Base-by-base conservation (phyloP, 2,329 filamentous ascomycete genomes). In the Aurifilum marmelostoma region DNA sequence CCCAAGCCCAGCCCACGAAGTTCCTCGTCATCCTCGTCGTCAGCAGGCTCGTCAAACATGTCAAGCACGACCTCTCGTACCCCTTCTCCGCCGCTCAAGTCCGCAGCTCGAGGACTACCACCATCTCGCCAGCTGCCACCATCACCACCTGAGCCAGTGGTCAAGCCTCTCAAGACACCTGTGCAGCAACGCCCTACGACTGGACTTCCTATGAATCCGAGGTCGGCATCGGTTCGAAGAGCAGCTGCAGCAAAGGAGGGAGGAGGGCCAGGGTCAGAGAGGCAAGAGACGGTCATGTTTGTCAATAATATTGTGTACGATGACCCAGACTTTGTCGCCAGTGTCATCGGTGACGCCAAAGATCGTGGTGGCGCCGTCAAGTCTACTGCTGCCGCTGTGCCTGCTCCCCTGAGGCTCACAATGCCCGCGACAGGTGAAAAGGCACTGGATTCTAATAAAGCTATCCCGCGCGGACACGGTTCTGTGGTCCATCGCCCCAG, bases 291-390 rank as follows among this genome's bases (percentile, higher is more conserved):
- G 4, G 81, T 88, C 60, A 83, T 88, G 82, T 83, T 87, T 66
- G 76, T 88, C 63, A 88, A 87, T 69, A 81, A 84, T 63, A 86
- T 88, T 67, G 80, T 85, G 47, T 88, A 87, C 71, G 79, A 88
- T 66, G 80, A 89, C 67, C 85, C 86, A 0, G 76, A 74, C 37
- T 76, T 78, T 1, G 84, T 88, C 2, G 79, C 83, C 65, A 81
- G 79, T 32, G 85, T 88, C 69, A 81, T 87, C 47, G 79, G 83
- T 39, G 81, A 77, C 14, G 82, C 80, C 3, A 78, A 79, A 24
- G 79, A 79, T 32, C 77, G 76, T 29, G 75, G 75, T 24, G 65
- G 68, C 7, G 75, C 75, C 24, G 64, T 69, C 8, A 76, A 75
- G 4, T 43, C 71, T 21, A 66, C 72, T 18, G 65, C 71, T n/a